Evolutionary conservation across 202 grass and related monocot species (phyloP).

Genomic region (Schoenoplectus tabernaemontani): DNA sequence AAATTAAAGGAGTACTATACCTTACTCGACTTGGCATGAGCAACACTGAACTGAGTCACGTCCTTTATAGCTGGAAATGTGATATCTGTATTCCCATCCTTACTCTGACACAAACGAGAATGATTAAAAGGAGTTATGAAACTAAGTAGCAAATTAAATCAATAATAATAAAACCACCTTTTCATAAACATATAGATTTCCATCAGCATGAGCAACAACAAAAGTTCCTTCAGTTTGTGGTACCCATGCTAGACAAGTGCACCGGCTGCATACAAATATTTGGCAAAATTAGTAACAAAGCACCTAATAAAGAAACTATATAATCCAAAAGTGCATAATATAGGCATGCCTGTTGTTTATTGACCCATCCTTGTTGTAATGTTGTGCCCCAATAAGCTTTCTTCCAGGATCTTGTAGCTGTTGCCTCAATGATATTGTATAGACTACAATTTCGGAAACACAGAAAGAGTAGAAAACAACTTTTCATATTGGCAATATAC

Average conservation of each 20-base stretch:
- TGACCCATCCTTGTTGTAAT: constrained; percentile 78
- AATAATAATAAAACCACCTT: constrained; percentile 45
- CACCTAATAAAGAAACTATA: constrained; percentile 15
- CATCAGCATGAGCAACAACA: constrained; percentile 85
- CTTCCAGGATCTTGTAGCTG: constrained; percentile 89
- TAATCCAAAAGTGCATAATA: constrained; percentile 16
- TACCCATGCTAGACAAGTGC: constrained; percentile 80
- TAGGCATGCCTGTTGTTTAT: constrained; percentile 74
- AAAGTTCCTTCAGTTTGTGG: constrained; percentile 71
- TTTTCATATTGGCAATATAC: background rate
- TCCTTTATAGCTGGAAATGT: constrained; percentile 81
- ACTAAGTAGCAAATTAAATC: constrained; percentile 8
- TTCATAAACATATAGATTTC: constrained; percentile 91
- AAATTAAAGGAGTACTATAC: constrained; percentile 36
- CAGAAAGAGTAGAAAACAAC: background rate
- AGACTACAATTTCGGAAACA: constrained; percentile 42
- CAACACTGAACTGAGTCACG: constrained; percentile 63
- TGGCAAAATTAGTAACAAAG: constrained; percentile 19
- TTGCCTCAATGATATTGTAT: constrained; percentile 88
- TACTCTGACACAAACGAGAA: constrained; percentile 48
- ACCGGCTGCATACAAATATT: constrained; percentile 51
- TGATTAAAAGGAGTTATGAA: background rate
- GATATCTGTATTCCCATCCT: constrained; percentile 92
- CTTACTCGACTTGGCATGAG: constrained; percentile 92
- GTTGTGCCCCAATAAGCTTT: constrained; percentile 64